Base-by-base conservation (phyloP, 805 yeast genomes). In the Osmozyma mogii region DNA sequence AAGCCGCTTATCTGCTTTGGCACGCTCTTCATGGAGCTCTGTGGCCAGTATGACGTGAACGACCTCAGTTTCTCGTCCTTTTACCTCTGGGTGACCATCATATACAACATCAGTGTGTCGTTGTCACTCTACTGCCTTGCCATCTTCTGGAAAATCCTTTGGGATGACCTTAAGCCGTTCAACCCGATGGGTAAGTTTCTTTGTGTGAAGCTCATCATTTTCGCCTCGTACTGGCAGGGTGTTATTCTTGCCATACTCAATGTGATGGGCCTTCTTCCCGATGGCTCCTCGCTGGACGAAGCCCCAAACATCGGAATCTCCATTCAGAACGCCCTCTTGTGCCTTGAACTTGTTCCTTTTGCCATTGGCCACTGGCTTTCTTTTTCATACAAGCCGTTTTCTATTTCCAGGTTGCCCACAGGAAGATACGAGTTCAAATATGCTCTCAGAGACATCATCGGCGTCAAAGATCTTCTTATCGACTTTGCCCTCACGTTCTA, bases 181-280 rank as follows among this genome's bases (percentile, higher is more conserved):
- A 72, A 84, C 31, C 97, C 97, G 3, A 77, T 92, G 72, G 87
- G 94, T 8, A 88, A 88, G 56, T 92, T 92, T 52, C 52, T 92
- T 22, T 87, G 96, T 58, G 95, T 92, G 27, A 92, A 92, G 49
- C 67, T 87, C 39, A 85, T 92, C 31, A 88, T 92, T 28, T 92
- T 92, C 65, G 97, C 96, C 15, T 83, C 95, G n/a, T 92, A 87
- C 52, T 92, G 99, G 99, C 98, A 92, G 51, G 85, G 94, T 0
- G 58, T 81, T 6, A 40, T 77, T 1, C 57, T 83, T 25, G 73
- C 75, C 4, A 47, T 74, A 1, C 45, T 80, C 25, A 60, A 69
- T 56, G 60, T 67, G 47, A 41, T 68, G 44, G 69, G 77, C 31
- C 28, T 63, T 24, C 41, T 73, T 17, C 68, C 69, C 4, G 55